A percentile compares a stretch with the other conserved stretches of the same genome.
phyloP scores from a whole-genome alignment of 2,329 filamentous ascomycete species.

The Claviceps arundinis region DNA sequence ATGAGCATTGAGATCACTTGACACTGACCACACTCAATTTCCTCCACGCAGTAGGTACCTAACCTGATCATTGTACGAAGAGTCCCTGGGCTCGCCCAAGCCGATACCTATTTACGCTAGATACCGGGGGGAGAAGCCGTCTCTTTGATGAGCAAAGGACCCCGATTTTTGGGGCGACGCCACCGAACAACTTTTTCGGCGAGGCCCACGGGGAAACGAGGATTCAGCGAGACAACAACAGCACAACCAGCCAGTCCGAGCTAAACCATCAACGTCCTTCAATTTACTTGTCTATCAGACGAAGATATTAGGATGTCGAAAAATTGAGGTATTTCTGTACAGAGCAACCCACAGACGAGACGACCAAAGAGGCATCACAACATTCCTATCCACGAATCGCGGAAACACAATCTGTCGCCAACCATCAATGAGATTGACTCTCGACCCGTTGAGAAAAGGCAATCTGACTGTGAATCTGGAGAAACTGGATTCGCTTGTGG shows the following conservation, averaged over 20 bases:
- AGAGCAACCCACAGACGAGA: too few species aligned
- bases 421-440: not conserved
- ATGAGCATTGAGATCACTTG: constrained; percentile 5
- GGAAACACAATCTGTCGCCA: not conserved
- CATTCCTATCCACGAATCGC: not conserved
- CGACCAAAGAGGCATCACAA: not conserved
- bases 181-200: not conserved
- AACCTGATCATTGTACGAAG: not conserved
- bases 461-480: not conserved
- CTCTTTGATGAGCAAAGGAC: not conserved
- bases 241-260: not conserved
- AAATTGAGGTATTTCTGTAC: too few species aligned
- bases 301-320: too few species aligned
- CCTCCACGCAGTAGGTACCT: not conserved
- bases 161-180: not conserved
- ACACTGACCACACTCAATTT: not conserved
- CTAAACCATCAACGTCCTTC: not conserved
- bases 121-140: not conserved
- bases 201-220: not conserved
- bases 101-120: not conserved
- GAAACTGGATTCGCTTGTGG: not conserved
- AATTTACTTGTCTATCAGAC: not conserved
- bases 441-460: not conserved
- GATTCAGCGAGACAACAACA: not conserved
- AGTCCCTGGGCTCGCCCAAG: not conserved